phyloP scores from a whole-genome alignment of 2,329 filamentous ascomycete species.

The Ophiostoma novo-ulmi region DNA sequence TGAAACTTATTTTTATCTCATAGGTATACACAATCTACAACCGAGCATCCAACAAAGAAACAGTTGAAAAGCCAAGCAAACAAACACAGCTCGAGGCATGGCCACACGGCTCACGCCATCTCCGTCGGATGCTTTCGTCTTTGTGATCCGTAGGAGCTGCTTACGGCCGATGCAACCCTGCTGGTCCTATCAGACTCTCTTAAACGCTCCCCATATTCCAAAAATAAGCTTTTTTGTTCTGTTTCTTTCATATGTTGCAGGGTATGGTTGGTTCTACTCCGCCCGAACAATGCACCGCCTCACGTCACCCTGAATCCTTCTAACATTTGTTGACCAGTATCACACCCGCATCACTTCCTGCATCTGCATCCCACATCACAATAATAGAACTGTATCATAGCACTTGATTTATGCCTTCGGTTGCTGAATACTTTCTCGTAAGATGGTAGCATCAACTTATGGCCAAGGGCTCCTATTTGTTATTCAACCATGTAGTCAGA shows the following conservation, averaged over 20 bases:
- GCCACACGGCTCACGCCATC: neutral
- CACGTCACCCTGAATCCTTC: neutral
- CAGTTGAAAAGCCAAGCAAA: neutral
- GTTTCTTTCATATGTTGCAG: neutral
- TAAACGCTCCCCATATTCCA: neutral
- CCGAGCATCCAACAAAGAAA: neutral
- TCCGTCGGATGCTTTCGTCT: neutral
- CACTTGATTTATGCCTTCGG: neutral
- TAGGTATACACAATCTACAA: neutral
- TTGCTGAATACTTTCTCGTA: neutral
- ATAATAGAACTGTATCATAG: conserved; percentile 4
- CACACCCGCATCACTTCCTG: neutral
- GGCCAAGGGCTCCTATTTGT: neutral
- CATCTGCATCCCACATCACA: neutral
- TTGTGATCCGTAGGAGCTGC: neutral
- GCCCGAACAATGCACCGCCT: neutral
- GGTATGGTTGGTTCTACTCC: neutral
- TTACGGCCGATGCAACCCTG: neutral
- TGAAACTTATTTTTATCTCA: neutral
- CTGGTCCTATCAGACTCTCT: neutral
- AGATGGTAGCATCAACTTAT: neutral
- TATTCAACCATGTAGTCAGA: neutral
- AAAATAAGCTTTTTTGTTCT: neutral
- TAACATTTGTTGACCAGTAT: neutral
- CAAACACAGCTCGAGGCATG: neutral